phyloP scores from a whole-genome alignment of 148 eudicot genomes.

The Simmondsia chinensis region DNA sequence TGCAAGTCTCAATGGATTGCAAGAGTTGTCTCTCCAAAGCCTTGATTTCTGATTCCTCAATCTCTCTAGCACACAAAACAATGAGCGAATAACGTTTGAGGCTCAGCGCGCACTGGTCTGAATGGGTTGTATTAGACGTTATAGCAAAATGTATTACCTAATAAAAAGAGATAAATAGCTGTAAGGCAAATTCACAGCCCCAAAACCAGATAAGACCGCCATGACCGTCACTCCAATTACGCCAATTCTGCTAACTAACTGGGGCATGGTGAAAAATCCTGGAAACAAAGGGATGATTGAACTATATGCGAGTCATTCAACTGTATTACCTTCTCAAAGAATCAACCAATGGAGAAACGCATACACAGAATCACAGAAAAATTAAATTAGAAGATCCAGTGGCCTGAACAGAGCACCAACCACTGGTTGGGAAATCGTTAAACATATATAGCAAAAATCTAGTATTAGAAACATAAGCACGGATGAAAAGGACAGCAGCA shows the following conservation, averaged over 20 bases:
- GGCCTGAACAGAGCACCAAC: conserved; percentile 12
- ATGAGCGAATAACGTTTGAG: not conserved
- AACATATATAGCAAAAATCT: too few species aligned
- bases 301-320: too few species aligned
- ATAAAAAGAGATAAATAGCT: conserved; percentile 95
- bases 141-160: conserved; percentile 32
- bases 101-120: too few species aligned
- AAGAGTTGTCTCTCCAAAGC: conserved; percentile 88
- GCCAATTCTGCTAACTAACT: conserved; percentile 96
- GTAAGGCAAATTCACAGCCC: conserved; percentile 97
- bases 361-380: too few species aligned
- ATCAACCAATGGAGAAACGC: too few species aligned
- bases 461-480: too few species aligned
- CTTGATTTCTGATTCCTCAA: conserved; percentile 89
- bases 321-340: too few species aligned
- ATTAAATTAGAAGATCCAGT: too few species aligned
- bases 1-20: conserved; percentile 95
- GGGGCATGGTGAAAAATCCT: conserved; percentile 97
- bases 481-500: too few species aligned
- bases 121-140: too few species aligned
- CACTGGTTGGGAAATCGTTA: too few species aligned
- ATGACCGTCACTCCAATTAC: conserved; percentile 97
- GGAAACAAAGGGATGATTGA: too few species aligned
- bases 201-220: conserved; percentile 98
- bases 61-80: conserved; percentile 50